Base-by-base conservation (phyloP, 495 filamentous ascomycete genomes). In the Neurospora sp. region DNA sequence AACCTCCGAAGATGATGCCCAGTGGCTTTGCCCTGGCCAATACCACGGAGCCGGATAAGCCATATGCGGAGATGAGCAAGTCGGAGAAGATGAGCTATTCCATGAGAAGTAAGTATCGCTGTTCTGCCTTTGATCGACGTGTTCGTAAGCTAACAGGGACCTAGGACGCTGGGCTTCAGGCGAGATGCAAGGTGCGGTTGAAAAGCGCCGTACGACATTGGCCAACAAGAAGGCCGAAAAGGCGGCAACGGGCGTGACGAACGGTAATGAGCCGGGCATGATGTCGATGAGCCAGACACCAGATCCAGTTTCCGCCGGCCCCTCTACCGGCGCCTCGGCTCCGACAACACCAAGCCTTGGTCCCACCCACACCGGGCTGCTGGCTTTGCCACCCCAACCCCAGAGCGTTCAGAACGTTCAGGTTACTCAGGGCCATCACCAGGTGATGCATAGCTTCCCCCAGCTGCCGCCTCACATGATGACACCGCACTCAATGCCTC, bases 81-180 rank as follows among this genome's bases (percentile, higher is more conserved):
- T 85, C 83, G 9, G 85, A 87, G 77, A 87, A 87, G 79, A 87
- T 87, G 85, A 84, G 81, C 3, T 79, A 75, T 46, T 86, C 84
- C 1, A 87, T 87, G 85, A 84, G 84, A 78, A 77, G 85, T 86
- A 78, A 75, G 81, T 80, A 54, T 4, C 69, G 4, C 38, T 39
- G 12, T 5, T 23, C 35, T 18, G 41, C 60, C 4, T 39, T 46
- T 37, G 11, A 23, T 60, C 20, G 5, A 8, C 1, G 0, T 20
- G 16, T 41, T 1, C 39, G 70, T 69, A 20, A 70, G 71, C 78
- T 82, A 76, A 82, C 78, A 49, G 31, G 4, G 41, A 46, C 10
- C 70, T 73, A 87, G 85, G 83, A 39, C 84, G 85, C 16, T 87
- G 85, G 85, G 82, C 82, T 40, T 83, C 82, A 2, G 85, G 85